A percentile compares a stretch with the other conserved stretches of the same genome.
phyloP scores from a whole-genome alignment of 805 yeast species.

The Candida bentonensis region DNA sequence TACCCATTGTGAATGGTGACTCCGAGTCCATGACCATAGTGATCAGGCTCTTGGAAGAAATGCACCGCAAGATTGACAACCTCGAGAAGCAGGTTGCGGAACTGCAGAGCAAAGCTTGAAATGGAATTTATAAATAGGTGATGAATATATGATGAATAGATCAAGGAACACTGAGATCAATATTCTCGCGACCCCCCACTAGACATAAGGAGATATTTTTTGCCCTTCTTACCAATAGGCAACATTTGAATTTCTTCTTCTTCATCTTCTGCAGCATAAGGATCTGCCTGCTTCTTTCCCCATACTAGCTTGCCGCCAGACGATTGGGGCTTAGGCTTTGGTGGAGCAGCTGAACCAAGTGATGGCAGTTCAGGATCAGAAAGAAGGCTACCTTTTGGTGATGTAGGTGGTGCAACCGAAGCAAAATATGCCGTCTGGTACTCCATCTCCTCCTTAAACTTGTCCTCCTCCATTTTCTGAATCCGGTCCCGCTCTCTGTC shows the following conservation, averaged over 20 bases:
- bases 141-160: neutral
- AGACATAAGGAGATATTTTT: neutral
- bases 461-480: neutral
- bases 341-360: neutral
- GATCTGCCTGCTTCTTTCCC: slow-evolving; percentile 38
- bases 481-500: slow-evolving; percentile 11
- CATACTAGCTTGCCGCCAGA: neutral
- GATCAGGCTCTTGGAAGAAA: neutral
- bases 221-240: neutral
- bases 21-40: neutral
- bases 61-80: neutral
- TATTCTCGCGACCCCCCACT: neutral
- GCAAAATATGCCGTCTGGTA: neutral
- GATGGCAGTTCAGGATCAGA: neutral
- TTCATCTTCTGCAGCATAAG: slow-evolving; percentile 49
- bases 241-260: slow-evolving; percentile 26
- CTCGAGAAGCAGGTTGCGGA: neutral
- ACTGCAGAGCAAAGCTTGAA: neutral
- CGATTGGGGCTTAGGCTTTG: neutral
- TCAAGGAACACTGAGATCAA: neutral
- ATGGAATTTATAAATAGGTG: neutral
- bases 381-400: neutral
- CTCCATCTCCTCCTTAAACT: neutral
- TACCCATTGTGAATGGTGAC: neutral
- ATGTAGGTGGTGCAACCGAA: neutral